These are phyloP conservation scores for Protea cynaroides DNA, from an alignment of 164 flowering plant species.

Conservation along the genomic window DNA sequence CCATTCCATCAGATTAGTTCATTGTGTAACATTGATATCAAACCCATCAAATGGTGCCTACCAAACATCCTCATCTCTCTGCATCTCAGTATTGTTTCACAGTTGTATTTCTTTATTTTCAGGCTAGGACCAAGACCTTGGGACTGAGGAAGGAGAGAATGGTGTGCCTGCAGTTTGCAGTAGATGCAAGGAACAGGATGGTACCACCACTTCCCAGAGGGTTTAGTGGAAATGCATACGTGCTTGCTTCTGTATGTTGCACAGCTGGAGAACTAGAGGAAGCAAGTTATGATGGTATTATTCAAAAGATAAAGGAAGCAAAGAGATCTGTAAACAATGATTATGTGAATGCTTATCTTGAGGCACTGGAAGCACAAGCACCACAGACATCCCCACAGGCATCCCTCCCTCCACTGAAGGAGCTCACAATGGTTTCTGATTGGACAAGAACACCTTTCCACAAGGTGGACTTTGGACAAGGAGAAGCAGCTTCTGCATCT, in stretches of 20 bases:
- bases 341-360: constrained; percentile 32
- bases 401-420: constrained; percentile 39
- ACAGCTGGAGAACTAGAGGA: constrained; percentile 31
- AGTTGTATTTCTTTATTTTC: constrained; percentile 2
- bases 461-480: constrained; percentile 28
- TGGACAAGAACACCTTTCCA: constrained; percentile 50
- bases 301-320: constrained; percentile 38
- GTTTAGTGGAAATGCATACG: constrained; percentile 48
- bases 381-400: constrained; percentile 32
- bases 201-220: constrained; percentile 33
- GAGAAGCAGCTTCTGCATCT: constrained; percentile 29
- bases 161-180: constrained; percentile 48
- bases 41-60: too few relatives aligned
- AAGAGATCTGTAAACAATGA: constrained; percentile 27
- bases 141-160: constrained; percentile 27
- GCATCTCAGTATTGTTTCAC: too few relatives aligned
- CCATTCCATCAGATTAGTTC: too few relatives aligned
- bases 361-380: constrained; percentile 36
- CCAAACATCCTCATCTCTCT: too few relatives aligned
- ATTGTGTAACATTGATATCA: too few relatives aligned
- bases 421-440: constrained; percentile 43
- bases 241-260: constrained; percentile 33
- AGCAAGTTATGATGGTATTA: constrained; percentile 16
- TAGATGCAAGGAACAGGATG: constrained; percentile 41
- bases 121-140: constrained; percentile 43